Percentiles rank a stretch among this genome's conserved stretches.
These are phyloP conservation scores for Cladosporium sp. DNA, from an alignment of 2,329 filamentous ascomycete genomes.

Conservation along the genomic window DNA sequence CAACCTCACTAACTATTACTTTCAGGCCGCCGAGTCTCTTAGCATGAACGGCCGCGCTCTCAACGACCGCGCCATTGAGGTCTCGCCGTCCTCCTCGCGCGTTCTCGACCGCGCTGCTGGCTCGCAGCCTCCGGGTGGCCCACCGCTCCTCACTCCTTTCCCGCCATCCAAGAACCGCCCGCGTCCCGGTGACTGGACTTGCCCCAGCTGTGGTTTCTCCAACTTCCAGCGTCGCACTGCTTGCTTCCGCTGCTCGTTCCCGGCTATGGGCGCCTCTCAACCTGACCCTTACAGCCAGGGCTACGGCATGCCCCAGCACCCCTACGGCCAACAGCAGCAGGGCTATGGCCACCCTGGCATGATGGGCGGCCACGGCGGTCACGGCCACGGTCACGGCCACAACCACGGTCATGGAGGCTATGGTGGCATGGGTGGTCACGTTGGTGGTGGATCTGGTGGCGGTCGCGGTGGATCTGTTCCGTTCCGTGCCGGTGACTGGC, in stretches of 20 bases:
- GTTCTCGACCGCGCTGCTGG: constrained; percentile 94
- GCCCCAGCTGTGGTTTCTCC: constrained; percentile 96
- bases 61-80: constrained; percentile 98
- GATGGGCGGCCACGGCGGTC: constrained; percentile 67
- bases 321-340: constrained; percentile 40
- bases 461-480: constrained; percentile 70
- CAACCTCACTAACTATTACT: neutral
- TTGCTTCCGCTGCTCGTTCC: constrained; percentile 98
- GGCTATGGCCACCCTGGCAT: constrained; percentile 68
- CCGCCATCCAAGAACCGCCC: constrained; percentile 98
- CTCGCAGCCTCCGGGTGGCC: constrained; percentile 39
- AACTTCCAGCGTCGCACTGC: constrained; percentile 99
- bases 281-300: constrained; percentile 60
- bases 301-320: constrained; percentile 49
- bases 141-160: constrained; percentile 84
- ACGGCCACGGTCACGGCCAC: constrained; percentile 28
- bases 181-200: constrained; percentile 97
- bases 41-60: constrained; percentile 99
- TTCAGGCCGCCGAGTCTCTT: constrained; percentile 88
- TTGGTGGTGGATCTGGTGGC: constrained; percentile 55
- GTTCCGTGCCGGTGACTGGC: constrained; percentile 98
- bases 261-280: constrained; percentile 78
- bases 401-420: constrained; percentile 38
- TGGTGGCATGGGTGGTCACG: constrained; percentile 47
- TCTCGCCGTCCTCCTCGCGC: constrained; percentile 94